These are phyloP conservation scores for Alternaria triticimaculans DNA, from an alignment of 2,329 filamentous ascomycete species.

Conservation along the genomic window DNA sequence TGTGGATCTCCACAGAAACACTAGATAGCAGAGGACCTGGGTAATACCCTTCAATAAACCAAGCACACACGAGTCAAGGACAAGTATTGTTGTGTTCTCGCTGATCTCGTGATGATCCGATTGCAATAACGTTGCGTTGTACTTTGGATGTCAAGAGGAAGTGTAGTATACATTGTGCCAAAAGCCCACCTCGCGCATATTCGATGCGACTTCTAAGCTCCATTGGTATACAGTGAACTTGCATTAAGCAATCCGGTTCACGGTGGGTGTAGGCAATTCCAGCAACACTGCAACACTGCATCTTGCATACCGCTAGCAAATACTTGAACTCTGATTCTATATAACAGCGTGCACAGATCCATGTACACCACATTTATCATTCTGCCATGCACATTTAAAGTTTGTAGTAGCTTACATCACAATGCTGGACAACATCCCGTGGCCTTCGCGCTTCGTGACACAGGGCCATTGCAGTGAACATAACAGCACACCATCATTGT, in stretches of 20 bases:
- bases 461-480: not conserved
- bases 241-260: not conserved
- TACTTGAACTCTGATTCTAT: not conserved
- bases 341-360: not conserved
- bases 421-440: not conserved
- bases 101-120: too few relatives aligned
- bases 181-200: rapidly evolving
- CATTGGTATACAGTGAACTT: not conserved
- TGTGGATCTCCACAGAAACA: not conserved
- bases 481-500: not conserved
- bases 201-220: not conserved
- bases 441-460: not conserved
- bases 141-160: too few relatives aligned
- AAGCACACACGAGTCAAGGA: too few relatives aligned
- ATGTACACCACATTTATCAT: not conserved
- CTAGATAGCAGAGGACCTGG: too few relatives aligned
- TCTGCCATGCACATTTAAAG: not conserved
- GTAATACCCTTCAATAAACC: too few relatives aligned
- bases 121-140: too few relatives aligned
- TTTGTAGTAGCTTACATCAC: not conserved
- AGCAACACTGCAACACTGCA: not conserved
- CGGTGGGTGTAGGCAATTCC: rapidly evolving
- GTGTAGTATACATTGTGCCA: not conserved
- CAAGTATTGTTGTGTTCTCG: too few relatives aligned
- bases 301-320: rapidly evolving